Evolutionary conservation across 805 yeast species (phyloP).

Genomic region (Metschnikowia shivogae): DNA sequence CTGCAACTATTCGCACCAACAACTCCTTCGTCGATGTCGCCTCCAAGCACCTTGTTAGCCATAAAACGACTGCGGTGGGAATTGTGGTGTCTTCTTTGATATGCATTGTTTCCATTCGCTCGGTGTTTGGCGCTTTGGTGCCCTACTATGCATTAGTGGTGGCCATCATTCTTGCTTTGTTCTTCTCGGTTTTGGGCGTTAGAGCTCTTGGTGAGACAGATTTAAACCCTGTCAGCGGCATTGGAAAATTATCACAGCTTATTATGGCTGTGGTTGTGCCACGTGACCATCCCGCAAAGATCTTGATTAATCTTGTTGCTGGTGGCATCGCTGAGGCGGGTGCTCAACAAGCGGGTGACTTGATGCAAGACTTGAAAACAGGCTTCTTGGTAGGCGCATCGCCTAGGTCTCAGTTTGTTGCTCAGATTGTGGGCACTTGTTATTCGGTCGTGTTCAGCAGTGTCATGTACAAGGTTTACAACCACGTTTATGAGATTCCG

Average conservation of each 20-base stretch:
- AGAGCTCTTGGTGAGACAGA: slow-evolving; percentile 97
- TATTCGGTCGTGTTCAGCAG: slow-evolving; percentile 82
- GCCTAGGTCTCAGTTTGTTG: slow-evolving; percentile 85
- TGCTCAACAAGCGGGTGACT: slow-evolving; percentile 97
- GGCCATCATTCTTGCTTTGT: slow-evolving; percentile 71
- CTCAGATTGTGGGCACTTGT: slow-evolving; percentile 82
- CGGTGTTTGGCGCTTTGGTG: slow-evolving; percentile 65
- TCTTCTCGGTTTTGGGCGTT: slow-evolving; percentile 82
- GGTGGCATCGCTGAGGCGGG: slow-evolving; percentile 99
- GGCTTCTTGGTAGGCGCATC: slow-evolving; percentile 91
- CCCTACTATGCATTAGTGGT: slow-evolving; percentile 66
- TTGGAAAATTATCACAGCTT: slow-evolving; percentile 89
- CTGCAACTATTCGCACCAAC: slow-evolving; percentile 1
- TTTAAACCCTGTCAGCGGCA: slow-evolving; percentile 93
- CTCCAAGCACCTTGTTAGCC: slow-evolving; percentile 44
- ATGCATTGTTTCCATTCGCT: slow-evolving; percentile 60
- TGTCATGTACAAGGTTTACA: slow-evolving; percentile 77
- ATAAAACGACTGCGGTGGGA: slow-evolving; percentile 52
- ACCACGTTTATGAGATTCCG: slow-evolving; percentile 80
- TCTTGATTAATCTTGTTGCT: slow-evolving; percentile 80
- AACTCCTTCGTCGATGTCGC: slow-evolving; percentile 13
- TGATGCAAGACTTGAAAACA: slow-evolving; percentile 95
- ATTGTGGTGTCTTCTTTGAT: slow-evolving; percentile 59
- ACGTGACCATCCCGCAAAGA: slow-evolving; percentile 68
- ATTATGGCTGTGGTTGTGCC: slow-evolving; percentile 83